phyloP scores from a whole-genome alignment of 2,329 filamentous ascomycete genomes.

The Aspergillaceae sp. region DNA sequence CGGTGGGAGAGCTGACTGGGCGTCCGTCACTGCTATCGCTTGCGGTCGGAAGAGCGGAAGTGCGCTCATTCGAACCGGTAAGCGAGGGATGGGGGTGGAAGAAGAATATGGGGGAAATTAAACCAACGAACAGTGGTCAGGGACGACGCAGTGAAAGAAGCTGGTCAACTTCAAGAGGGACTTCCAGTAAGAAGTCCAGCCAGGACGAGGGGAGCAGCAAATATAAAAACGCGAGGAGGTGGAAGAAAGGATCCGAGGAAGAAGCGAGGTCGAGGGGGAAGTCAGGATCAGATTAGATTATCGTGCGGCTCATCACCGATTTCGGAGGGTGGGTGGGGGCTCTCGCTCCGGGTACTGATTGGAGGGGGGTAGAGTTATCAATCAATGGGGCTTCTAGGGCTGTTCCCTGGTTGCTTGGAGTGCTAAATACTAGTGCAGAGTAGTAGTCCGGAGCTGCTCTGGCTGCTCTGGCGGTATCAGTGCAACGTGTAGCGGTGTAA shows the following conservation, averaged over 20 bases:
- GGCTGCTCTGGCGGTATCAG: too few species aligned
- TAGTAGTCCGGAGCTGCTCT: slow-evolving; percentile 1
- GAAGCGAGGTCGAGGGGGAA: slow-evolving; percentile 5
- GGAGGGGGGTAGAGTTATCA: slow-evolving; percentile 9
- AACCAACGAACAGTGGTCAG: too few species aligned
- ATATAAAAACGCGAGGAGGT: not conserved
- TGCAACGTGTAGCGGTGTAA: not conserved
- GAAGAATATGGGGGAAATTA: too few species aligned
- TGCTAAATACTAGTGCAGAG: not conserved
- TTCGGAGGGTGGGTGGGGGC: slow-evolving; percentile 9
- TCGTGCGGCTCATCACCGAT: slow-evolving; percentile 17
- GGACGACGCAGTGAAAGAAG: too few species aligned
- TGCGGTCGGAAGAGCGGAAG: slow-evolving; percentile 30
- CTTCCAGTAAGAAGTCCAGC: not conserved
- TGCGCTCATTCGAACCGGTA: slow-evolving; percentile 23
- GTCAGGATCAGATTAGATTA: slow-evolving; percentile 27
- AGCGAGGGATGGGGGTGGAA: slow-evolving; percentile 14
- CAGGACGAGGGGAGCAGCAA: slow-evolving; percentile 3
- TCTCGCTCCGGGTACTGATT: not conserved
- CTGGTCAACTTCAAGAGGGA: not conserved
- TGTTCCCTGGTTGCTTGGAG: not conserved
- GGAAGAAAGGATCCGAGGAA: not conserved
- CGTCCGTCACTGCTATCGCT: slow-evolving; percentile 12
- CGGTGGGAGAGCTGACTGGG: slow-evolving; percentile 1
- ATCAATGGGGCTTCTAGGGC: slow-evolving; percentile 6